phyloP scores from a whole-genome alignment of 1,139 yeast genomes.

The Scheffersomyces titani region DNA sequence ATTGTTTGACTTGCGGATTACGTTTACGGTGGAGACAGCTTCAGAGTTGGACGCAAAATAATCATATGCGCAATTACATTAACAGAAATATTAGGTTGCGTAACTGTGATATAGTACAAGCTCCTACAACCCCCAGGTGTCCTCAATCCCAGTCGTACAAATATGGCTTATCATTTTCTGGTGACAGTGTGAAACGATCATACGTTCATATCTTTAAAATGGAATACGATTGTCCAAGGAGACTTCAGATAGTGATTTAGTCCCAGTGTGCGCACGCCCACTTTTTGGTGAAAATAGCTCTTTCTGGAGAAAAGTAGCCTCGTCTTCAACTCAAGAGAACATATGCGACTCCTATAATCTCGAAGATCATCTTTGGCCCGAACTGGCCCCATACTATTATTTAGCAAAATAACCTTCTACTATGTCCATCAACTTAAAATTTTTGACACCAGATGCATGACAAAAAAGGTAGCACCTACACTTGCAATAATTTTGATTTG shows the following conservation, averaged over 20 bases:
- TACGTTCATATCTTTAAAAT: neutral
- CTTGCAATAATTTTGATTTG: neutral
- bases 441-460: neutral
- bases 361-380: neutral
- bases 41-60: neutral
- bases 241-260: neutral
- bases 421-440: neutral
- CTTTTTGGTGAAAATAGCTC: neutral
- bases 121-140: neutral
- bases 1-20: neutral
- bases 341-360: neutral
- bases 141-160: neutral
- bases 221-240: neutral
- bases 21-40: neutral
- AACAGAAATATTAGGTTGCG: neutral
- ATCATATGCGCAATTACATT: neutral
- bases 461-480: neutral
- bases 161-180: neutral
- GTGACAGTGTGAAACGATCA: neutral
- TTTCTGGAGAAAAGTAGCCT: neutral
- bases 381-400: neutral
- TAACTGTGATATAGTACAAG: neutral
- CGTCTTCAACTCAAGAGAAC: neutral
- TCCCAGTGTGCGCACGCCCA: neutral
- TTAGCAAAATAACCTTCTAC: neutral